Base-by-base conservation (phyloP, 1,284 basidiomycete species). In the Trichosporon sp. region DNA sequence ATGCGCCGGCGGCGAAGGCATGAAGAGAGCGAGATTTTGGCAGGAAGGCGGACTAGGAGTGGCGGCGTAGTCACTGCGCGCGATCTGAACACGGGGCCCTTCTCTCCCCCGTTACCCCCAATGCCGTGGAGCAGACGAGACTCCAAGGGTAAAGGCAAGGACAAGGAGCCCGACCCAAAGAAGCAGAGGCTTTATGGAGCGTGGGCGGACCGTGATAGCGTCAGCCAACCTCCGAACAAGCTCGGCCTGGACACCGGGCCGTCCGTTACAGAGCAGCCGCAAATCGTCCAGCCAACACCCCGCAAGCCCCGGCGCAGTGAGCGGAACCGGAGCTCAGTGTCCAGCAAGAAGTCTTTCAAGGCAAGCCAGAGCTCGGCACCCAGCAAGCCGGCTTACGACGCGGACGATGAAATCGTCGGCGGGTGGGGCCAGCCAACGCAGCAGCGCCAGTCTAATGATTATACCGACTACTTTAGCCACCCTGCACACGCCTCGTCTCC, bases 11-110 rank as follows among this genome's bases (percentile, higher is more conserved):
- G 74, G 63, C 68, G 71, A 69, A 72, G 80, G 68, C 77, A 80
- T 42, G 81, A 83, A 38, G 83, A 84, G 68, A 76, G 83, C 58
- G 82, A 78, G 3, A 81, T 84, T 27, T 70, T 83, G 29, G 73
- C 74, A 11, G 91, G 62, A 88, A 93, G 83, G 80, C 85, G 65
- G 91, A 91, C 44, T 7, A 29, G 56, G 56, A 31, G 27, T n/a
- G 56, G 62, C 11, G 62, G 21, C 8, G 32, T 63, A 29, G 56
- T 60, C 56, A 60, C 56, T 18, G 56, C 56, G 7, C 56, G 56
- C 18, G 56, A 60, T n/a, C 18, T 60, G 15, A 60, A 31, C 27
- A 60, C 56, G 29, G 56, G 56, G 9, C 27, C 56, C 6, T 60
- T 60, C 31, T 60, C 56, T n/a, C 56, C 56, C 18, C 56, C 27